Percentiles rank a stretch among this genome's conserved stretches.
phyloP scores from a whole-genome alignment of 108 stramenopile genomes.

The Skeletonema marinoi region DNA sequence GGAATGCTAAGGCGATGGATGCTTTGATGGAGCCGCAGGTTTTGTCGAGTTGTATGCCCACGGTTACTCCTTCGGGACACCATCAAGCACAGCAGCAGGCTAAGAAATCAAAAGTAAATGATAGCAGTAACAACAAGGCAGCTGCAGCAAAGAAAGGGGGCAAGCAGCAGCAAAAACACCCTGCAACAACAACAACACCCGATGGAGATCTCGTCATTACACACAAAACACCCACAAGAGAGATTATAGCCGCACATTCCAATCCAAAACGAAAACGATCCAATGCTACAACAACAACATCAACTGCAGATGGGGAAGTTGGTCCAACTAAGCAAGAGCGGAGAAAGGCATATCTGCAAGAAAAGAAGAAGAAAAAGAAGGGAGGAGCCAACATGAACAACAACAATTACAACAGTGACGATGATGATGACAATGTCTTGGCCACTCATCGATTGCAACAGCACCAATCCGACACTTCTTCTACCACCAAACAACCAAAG shows the following conservation, averaged over 20 bases:
- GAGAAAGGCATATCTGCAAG: constrained; percentile 31
- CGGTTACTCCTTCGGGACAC: neutral
- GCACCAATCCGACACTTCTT: too few relatives aligned
- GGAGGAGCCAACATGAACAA: constrained; percentile 3
- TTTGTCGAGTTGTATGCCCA: neutral
- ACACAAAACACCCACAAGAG: constrained; percentile 38
- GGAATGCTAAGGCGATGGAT: constrained; percentile 7
- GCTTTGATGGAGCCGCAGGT: constrained; percentile 12
- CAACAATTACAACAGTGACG: constrained; percentile 13
- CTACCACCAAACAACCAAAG: neutral
- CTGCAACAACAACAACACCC: neutral
- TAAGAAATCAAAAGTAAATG: neutral
- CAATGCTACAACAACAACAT: neutral
- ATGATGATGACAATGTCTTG: neutral
- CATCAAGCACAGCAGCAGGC: constrained; percentile 5
- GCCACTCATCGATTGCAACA: too few relatives aligned
- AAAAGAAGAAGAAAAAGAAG: constrained; percentile 52
- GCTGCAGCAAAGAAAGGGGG: constrained; percentile 9
- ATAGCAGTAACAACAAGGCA: neutral
- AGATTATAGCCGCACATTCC: constrained; percentile 37
- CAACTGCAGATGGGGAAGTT: neutral
- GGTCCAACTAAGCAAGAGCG: constrained; percentile 28
- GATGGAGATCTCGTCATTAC: constrained; percentile 12
- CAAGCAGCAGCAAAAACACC: neutral
- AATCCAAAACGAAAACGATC: constrained; percentile 7